Conservation (phyloP, 2,329 filamentous ascomycete genomes). For the Fusarium guadeloupense region DNA sequence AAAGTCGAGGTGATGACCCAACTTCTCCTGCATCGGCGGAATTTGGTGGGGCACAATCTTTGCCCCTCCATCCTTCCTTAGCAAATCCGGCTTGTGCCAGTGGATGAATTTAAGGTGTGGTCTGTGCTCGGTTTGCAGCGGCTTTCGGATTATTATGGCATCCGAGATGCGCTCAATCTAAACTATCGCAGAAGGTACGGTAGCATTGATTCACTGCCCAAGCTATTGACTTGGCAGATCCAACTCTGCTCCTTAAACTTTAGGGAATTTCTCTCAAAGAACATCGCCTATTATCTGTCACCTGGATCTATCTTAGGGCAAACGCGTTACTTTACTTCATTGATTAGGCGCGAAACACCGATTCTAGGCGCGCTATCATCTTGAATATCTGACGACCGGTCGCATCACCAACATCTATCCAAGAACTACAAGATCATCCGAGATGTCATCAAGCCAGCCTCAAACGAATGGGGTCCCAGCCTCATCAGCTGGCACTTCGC, state of each 20-base stretch:
- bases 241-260: neutral
- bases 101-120: slow-evolving; percentile 49
- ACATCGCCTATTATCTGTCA: neutral
- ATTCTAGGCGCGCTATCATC: slow-evolving; percentile 9
- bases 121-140: slow-evolving; percentile 40
- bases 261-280: neutral
- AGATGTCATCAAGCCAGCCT: slow-evolving; percentile 52
- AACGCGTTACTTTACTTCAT: neutral
- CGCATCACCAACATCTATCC: neutral
- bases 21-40: slow-evolving; percentile 45
- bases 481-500: slow-evolving; percentile 51
- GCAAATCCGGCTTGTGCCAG: slow-evolving; percentile 31
- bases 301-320: neutral
- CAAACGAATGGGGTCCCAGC: slow-evolving; percentile 64
- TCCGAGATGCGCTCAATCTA: slow-evolving; percentile 10
- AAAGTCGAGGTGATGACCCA: slow-evolving; percentile 41
- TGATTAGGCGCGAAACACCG: slow-evolving; percentile 1
- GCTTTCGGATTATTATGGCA: slow-evolving; percentile 38
- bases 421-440: slow-evolving; percentile 3
- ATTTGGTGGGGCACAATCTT: slow-evolving; percentile 42
- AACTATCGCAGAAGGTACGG: slow-evolving; percentile 12
- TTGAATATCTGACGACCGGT: neutral
- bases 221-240: slow-evolving; percentile 1
- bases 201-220: slow-evolving; percentile 3
- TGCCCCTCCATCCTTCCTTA: slow-evolving; percentile 42